Conservation (phyloP, 1,139 yeast species). For the Zygoascus sp. region DNA sequence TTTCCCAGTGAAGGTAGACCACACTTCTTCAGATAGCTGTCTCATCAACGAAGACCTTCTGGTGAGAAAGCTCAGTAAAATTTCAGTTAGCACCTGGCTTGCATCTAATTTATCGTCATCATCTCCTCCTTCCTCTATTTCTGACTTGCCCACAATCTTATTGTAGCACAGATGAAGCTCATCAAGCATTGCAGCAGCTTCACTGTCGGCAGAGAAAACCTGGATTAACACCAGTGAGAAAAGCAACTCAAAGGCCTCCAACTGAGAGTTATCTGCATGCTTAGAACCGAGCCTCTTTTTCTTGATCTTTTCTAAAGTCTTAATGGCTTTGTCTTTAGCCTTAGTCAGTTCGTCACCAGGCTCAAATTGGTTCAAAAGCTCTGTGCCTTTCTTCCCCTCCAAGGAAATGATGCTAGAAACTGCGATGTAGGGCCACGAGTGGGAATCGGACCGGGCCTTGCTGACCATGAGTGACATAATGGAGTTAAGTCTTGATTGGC, state of each 20-base stretch:
- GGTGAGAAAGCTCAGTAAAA: slow-evolving; percentile 68
- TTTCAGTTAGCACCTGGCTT: slow-evolving; percentile 68
- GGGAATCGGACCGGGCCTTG: slow-evolving; percentile 41
- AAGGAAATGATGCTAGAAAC: slow-evolving; percentile 20
- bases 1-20: slow-evolving; percentile 59
- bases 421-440: slow-evolving; percentile 55
- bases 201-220: slow-evolving; percentile 67
- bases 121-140: slow-evolving; percentile 31
- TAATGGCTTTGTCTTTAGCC: slow-evolving; percentile 49
- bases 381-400: slow-evolving; percentile 20
- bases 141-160: slow-evolving; percentile 29
- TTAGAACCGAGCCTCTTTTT: slow-evolving; percentile 37
- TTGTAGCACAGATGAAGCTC: slow-evolving; percentile 51
- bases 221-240: slow-evolving; percentile 77
- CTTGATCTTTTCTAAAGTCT: slow-evolving; percentile 47
- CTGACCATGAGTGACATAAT: slow-evolving; percentile 45
- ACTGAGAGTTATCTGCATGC: slow-evolving; percentile 40
- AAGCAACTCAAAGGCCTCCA: slow-evolving; percentile 62
- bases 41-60: slow-evolving; percentile 68
- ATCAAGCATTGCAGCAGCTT: slow-evolving; percentile 67
- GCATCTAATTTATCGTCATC: slow-evolving; percentile 40
- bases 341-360: slow-evolving; percentile 34
- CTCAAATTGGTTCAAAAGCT: slow-evolving; percentile 32
- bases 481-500: slow-evolving; percentile 58
- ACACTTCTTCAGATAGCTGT: slow-evolving; percentile 65